A percentile compares a stretch with the other conserved stretches of the same genome.
These are phyloP conservation scores for Tuber calosporum DNA, from an alignment of 495 filamentous ascomycete genomes.

Conservation along the genomic window DNA sequence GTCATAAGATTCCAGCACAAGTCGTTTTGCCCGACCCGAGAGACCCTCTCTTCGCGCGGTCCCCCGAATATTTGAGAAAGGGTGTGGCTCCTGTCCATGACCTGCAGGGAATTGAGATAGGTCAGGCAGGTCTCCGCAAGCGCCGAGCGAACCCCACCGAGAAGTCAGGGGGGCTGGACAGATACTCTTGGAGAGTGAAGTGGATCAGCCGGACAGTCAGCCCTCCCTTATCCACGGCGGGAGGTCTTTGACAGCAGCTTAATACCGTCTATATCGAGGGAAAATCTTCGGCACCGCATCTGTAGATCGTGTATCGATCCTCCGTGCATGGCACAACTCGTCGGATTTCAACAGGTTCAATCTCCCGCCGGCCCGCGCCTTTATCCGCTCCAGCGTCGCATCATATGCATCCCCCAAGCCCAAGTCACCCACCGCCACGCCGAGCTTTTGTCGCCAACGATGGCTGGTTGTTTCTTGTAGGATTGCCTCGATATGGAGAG, in stretches of 20 bases:
- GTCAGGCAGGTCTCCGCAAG: constrained; percentile 2
- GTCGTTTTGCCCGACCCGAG: not conserved
- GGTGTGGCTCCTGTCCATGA: not conserved
- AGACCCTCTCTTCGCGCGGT: not conserved
- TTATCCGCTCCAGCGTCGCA: not conserved
- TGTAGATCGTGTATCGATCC: not conserved
- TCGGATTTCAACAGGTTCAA: not conserved
- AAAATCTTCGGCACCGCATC: not conserved
- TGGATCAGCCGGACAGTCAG: constrained; percentile 1
- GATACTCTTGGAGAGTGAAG: constrained; percentile 6
- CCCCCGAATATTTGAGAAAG: constrained; percentile 2
- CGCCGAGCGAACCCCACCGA: not conserved
- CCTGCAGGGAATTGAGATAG: constrained; percentile 3
- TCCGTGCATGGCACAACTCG: not conserved
- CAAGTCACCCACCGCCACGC: not conserved
- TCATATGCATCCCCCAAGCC: not conserved
- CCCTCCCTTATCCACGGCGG: not conserved
- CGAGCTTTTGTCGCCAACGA: not conserved
- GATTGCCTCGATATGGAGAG: not conserved
- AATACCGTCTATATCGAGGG: not conserved
- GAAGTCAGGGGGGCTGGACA: not conserved
- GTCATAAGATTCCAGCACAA: not conserved
- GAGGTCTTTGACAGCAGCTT: not conserved
- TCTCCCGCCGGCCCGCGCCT: not conserved
- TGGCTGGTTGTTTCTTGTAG: constrained; percentile 3